Evolutionary conservation across 2,329 filamentous ascomycete species (phyloP).

Genomic region (Trichothecium roseum): DNA sequence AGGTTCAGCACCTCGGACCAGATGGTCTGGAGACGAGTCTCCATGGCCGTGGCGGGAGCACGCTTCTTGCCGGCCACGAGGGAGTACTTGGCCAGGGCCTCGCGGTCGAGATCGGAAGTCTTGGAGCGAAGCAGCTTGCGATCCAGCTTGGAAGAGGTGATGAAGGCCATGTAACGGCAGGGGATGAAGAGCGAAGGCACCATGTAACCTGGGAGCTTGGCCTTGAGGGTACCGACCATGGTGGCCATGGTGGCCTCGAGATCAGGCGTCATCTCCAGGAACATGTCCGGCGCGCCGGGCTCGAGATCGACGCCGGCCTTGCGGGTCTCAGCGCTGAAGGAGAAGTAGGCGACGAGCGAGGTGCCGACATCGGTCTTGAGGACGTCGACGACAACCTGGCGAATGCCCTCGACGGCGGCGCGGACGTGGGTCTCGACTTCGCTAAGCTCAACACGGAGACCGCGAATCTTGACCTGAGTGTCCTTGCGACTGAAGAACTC

Average conservation of each 20-base stretch:
- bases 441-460: slow-evolving; percentile 38
- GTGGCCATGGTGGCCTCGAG: neutral
- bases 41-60: neutral
- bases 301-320: too few species aligned
- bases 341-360: neutral
- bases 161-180: slow-evolving; percentile 6
- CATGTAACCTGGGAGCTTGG: slow-evolving; percentile 8
- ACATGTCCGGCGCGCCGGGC: neutral
- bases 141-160: slow-evolving; percentile 8
- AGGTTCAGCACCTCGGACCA: slow-evolving; percentile 3
- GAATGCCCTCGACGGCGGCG: neutral
- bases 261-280: neutral
- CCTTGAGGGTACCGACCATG: slow-evolving; percentile 2
- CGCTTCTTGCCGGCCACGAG: neutral
- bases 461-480: slow-evolving; percentile 44
- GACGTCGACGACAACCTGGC: neutral
- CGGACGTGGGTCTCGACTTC: slow-evolving; percentile 10
- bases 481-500: slow-evolving; percentile 39
- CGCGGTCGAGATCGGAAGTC: neutral
- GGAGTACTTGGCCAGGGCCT: neutral
- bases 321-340: neutral
- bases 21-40: slow-evolving; percentile 12
- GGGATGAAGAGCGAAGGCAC: slow-evolving; percentile 10
- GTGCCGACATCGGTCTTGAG: neutral
- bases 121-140: slow-evolving; percentile 2